Evolutionary conservation across 306 rosid species (phyloP).

Genomic region (Rosa persica): DNA sequence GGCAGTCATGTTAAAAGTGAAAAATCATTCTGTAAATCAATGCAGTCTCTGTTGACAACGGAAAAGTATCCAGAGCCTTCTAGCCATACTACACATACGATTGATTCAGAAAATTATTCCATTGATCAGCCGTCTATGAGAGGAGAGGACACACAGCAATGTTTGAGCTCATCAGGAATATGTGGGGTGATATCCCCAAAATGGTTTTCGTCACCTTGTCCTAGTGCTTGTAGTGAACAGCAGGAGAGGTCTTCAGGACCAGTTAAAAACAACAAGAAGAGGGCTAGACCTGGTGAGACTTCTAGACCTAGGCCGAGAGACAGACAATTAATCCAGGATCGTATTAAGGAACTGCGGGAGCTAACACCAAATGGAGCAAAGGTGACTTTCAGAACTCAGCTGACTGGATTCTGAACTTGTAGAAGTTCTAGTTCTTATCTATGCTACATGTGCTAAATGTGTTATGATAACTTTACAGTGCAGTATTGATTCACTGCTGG

Average conservation of each 20-base stretch:
- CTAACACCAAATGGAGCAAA: slow-evolving; percentile 91
- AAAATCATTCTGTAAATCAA: slow-evolving; percentile 55
- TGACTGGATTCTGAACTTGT: slow-evolving; percentile 24
- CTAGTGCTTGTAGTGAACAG: slow-evolving; percentile 68
- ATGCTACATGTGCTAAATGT: slow-evolving; percentile 28
- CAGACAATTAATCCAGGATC: slow-evolving; percentile 97
- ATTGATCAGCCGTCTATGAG: slow-evolving; percentile 55
- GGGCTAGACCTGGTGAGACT: slow-evolving; percentile 87
- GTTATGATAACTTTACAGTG: slow-evolving; percentile 56
- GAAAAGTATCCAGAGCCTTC: slow-evolving; percentile 66
- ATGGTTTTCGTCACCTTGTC: slow-evolving; percentile 74
- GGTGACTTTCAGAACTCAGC: slow-evolving; percentile 39
- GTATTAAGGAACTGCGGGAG: slow-evolving; percentile 92
- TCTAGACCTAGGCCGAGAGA: slow-evolving; percentile 98
- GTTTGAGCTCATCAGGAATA: slow-evolving; percentile 75
- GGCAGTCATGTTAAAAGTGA: slow-evolving; percentile 55
- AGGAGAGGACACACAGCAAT: slow-evolving; percentile 54
- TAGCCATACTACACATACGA: slow-evolving; percentile 41
- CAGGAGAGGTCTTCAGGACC: slow-evolving; percentile 76
- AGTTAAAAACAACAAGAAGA: slow-evolving; percentile 76
- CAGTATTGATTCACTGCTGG: slow-evolving; percentile 90
- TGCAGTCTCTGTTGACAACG: slow-evolving; percentile 61
- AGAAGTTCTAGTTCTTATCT: slow-evolving; percentile 21
- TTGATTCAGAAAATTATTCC: slow-evolving; percentile 60
- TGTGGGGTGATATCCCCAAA: slow-evolving; percentile 64